Evolutionary conservation across 768 basidiomycete genomes (phyloP).

Genomic region (Amyloporia xantha): DNA sequence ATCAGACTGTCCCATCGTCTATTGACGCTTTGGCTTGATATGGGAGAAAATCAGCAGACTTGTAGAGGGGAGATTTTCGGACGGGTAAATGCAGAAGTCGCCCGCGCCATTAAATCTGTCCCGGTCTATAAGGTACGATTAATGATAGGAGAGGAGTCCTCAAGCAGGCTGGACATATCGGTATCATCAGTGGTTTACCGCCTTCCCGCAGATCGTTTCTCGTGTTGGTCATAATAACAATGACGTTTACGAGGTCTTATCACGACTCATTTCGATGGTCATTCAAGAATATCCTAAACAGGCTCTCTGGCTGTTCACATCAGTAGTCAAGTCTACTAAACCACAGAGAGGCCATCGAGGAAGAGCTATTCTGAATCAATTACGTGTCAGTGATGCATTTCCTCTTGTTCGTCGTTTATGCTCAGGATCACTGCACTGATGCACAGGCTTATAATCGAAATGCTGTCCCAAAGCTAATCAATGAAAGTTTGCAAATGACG

Average conservation of each 20-base stretch:
- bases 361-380: slow-evolving; percentile 44
- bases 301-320: slow-evolving; percentile 87
- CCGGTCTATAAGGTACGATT: slow-evolving; percentile 72
- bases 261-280: slow-evolving; percentile 62
- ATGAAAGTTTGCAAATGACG: slow-evolving; percentile 54
- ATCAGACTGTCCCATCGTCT: slow-evolving; percentile 92
- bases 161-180: neutral
- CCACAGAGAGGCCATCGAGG: slow-evolving; percentile 54
- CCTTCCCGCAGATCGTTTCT: slow-evolving; percentile 95
- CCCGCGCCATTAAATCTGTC: slow-evolving; percentile 47
- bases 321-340: slow-evolving; percentile 82
- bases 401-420: too few species aligned
- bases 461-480: slow-evolving; percentile 45
- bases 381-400: slow-evolving; percentile 41
- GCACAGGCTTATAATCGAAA: too few species aligned
- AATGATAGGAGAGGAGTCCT: neutral
- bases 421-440: too few species aligned
- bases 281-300: slow-evolving; percentile 85
- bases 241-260: slow-evolving; percentile 53
- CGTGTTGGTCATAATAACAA: slow-evolving; percentile 73
- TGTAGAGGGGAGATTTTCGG: slow-evolving; percentile 33
- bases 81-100: slow-evolving; percentile 44
- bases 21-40: slow-evolving; percentile 90
- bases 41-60: slow-evolving; percentile 49
- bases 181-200: slow-evolving; percentile 77